These are phyloP conservation scores for Kalmusia sp. DNA, from an alignment of 2,329 filamentous ascomycete species.

Conservation along the genomic window DNA sequence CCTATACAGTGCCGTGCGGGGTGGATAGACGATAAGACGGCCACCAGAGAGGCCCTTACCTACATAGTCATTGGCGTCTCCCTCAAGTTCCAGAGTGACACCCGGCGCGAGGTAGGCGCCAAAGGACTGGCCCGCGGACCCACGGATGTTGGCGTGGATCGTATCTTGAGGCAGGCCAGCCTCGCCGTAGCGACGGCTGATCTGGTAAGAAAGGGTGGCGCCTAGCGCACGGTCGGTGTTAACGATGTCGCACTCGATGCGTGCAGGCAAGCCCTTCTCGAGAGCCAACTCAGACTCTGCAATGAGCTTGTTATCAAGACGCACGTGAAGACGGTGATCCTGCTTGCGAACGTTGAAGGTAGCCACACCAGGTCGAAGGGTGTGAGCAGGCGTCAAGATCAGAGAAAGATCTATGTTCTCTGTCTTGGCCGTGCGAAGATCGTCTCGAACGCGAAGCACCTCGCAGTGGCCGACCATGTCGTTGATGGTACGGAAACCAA, in stretches of 20 bases:
- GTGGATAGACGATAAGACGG: constrained; percentile 90
- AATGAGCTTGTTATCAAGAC: constrained; percentile 96
- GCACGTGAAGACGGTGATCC: constrained; percentile 90
- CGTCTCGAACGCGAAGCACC: constrained; percentile 83
- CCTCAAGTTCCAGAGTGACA: constrained; percentile 93
- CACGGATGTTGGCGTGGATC: constrained; percentile 95
- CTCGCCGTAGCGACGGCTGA: constrained; percentile 91
- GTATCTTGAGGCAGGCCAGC: constrained; percentile 89
- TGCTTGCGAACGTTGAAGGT: constrained; percentile 99
- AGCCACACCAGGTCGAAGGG: constrained; percentile 89
- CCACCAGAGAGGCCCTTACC: constrained; percentile 95
- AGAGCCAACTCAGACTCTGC: constrained; percentile 93
- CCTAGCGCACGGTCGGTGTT: constrained; percentile 96
- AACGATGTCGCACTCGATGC: constrained; percentile 94
- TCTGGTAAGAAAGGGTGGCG: constrained; percentile 93
- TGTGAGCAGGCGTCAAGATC: constrained; percentile 94
- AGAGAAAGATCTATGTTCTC: constrained; percentile 92
- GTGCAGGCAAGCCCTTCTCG: constrained; percentile 89
- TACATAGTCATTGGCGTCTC: constrained; percentile 95
- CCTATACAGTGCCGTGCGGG: constrained; percentile 88
- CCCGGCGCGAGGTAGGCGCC: constrained; percentile 92
- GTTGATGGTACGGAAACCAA: constrained; percentile 93
- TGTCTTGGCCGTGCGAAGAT: constrained; percentile 86
- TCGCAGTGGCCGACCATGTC: constrained; percentile 97
- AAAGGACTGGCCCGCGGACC: constrained; percentile 95